Conservation (phyloP, 164 flowering plant species). For the Annona squamosa region DNA sequence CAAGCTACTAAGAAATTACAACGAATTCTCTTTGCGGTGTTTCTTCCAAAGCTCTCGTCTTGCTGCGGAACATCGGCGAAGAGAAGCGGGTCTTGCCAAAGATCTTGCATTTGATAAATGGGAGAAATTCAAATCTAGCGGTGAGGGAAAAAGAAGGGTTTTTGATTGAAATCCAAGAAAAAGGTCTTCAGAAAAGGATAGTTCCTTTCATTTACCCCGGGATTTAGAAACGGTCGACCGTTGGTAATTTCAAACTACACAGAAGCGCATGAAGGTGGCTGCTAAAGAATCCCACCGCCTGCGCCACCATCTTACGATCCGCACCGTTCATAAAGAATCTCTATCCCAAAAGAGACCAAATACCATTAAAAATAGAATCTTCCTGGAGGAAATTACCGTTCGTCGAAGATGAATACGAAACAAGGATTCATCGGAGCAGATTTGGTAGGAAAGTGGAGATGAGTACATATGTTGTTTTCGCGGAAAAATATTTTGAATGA, state of each 20-base stretch:
- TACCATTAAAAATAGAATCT: no score
- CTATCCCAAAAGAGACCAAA: not conserved
- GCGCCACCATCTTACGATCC: not conserved
- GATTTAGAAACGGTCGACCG: constrained; percentile 20
- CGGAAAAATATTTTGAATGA: not conserved
- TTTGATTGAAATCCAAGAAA: constrained; percentile 4
- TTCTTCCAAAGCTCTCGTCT: constrained; percentile 9
- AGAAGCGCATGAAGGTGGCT: not conserved
- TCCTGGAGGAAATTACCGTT: not conserved
- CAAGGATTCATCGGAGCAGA: not conserved
- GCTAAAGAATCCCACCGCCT: not conserved
- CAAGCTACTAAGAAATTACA: not conserved
- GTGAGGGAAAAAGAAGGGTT: not conserved
- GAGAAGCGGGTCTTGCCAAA: constrained; percentile 67
- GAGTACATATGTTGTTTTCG: no score
- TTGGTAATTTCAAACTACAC: not conserved
- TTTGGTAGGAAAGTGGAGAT: no score
- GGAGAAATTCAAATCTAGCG: not conserved
- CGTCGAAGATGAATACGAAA: not conserved
- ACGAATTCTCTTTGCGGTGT: not conserved
- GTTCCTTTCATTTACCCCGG: constrained; percentile 17
- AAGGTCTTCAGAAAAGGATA: constrained; percentile 10
- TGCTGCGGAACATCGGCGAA: constrained; percentile 51
- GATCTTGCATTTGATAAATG: constrained; percentile 27
- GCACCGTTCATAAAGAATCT: not conserved